Base-by-base conservation (phyloP, 768 basidiomycete genomes). In the Lentinula lateritia region DNA sequence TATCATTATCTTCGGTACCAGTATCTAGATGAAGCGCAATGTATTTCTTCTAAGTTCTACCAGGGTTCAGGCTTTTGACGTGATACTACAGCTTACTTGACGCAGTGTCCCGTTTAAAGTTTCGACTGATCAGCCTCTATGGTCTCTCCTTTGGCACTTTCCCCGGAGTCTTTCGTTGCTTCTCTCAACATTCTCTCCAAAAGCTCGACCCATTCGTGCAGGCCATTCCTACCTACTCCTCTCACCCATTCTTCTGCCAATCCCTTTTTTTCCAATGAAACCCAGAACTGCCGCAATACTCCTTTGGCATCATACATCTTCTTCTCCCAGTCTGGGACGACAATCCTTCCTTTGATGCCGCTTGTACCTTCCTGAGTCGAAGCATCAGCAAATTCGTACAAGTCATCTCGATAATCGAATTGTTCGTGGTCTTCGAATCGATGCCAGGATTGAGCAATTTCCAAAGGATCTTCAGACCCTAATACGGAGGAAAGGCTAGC, bases 351-450 rank as follows among this genome's bases (percentile, higher is more conserved):
- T 12, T 18, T 61, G 54, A 54, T 62, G 18, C 60, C 60, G 38
- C 52, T 35, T 52, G 69, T 68, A 16, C 70, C 69, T 50, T 69
- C 63, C 41, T 66, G 68, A 60, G 61, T 74, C 52, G 38, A 61
- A 18, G 53, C 52, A 18, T 72, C 73, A 1, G 79, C 78, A 64
- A 89, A 82, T 6, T 73, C 74, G 59, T 80, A 77, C 59, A 93
- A 70, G 20, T 73, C 75, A 59, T 88, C 85, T 12, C 87, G 81
- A 69, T 93, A 92, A 23, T 80, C 77, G 71, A 85, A 93, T 67
- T 90, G 89, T 58, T 86, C 82, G 50, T 74, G 62, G 4, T 71
- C 72, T 36, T 73, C 71, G 61, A 89, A 77, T 10, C 74, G 72
- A 68, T 84, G 79, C 88, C 88, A 92, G 12, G 68, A 68, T 57